Evolutionary conservation across 192 early-diverging fungal genomes (phyloP), one percentile per base, ranked within the genome.

Genomic region (Backusella tuberculispora): DNA sequence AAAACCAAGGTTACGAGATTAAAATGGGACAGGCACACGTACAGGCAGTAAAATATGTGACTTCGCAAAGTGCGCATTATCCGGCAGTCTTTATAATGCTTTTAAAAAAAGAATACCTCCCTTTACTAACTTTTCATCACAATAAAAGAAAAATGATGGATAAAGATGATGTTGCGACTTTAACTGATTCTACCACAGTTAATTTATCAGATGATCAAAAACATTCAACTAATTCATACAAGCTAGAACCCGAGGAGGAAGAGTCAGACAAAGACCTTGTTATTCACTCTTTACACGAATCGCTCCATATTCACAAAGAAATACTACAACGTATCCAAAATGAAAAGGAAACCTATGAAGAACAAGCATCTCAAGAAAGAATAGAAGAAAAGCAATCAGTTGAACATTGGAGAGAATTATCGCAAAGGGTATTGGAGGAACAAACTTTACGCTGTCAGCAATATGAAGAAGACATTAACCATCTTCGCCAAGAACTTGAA

Each of bases 231-330:
- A 8, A 45, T 14, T 34, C 45, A 37, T 13, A 45, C 68, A 26
- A 70, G 68, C 13, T 72, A 6, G 72, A 64, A 2, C n/a, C 60
- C 5, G 40, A 60, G 45, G 43, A 63, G 21, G 63, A 73, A 3
- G 76, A 78, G 34, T 65, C 71, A 29, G 76, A 78, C 47, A 78
- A 78, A 19, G 76, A 78, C 37, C 24, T 78, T 4, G 26, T 60
- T 24, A 78, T 78, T 41, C 64, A 56, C 12, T 73, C 76, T 10
- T 46, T 78, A 46, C 41, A 78, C 29, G 71, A 78, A 17, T 73
- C 71, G 19, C 24, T 78, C 0, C 47, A 71, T 40, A 67, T 73
- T 37, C 76, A 78, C 37, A 78, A 78, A 37, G 45, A 73, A 34
- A 34, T 78, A 41, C 45, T 78, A 1, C 71, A 73, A 17, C 70